phyloP scores from a whole-genome alignment of 2,329 filamentous ascomycete species.

The Podosphaera xanthii region DNA sequence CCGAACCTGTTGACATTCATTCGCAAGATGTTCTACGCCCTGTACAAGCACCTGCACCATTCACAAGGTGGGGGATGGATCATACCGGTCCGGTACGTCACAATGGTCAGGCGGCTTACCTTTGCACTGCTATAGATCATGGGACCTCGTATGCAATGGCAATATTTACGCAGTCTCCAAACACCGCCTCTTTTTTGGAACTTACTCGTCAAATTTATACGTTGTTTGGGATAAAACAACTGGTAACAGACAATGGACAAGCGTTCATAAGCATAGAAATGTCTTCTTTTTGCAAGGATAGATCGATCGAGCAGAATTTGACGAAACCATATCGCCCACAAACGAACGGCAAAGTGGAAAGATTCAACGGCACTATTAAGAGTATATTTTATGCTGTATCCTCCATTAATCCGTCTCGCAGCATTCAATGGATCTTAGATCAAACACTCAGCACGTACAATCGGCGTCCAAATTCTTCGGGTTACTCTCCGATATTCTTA shows the following conservation, averaged over 20 bases:
- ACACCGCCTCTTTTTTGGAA: not conserved
- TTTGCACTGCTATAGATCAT: not conserved
- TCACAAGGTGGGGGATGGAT: not conserved
- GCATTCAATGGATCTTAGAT: slow-evolving; percentile 1
- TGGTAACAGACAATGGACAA: not conserved
- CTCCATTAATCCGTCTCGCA: not conserved
- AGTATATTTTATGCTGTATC: not conserved
- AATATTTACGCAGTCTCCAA: not conserved
- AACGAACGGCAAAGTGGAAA: slow-evolving; percentile 1
- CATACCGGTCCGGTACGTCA: not conserved
- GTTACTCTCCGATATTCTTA: not conserved
- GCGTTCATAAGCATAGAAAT: not conserved
- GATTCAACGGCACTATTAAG: slow-evolving; percentile 1
- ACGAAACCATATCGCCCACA: not conserved
- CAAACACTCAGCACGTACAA: not conserved
- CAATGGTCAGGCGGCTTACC: not conserved
- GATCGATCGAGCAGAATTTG: not conserved
- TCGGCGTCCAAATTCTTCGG: not conserved
- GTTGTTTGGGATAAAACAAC: not conserved
- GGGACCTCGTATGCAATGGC: not conserved
- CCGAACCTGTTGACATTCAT: not conserved
- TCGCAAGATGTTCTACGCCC: not conserved
- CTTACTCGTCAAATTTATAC: not conserved
- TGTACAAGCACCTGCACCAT: not conserved
- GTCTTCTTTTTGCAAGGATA: not conserved